Evolutionary conservation across 164 flowering plant species (phyloP), one percentile per base, ranked within the genome.

Genomic region (Macadamia integrifolia): DNA sequence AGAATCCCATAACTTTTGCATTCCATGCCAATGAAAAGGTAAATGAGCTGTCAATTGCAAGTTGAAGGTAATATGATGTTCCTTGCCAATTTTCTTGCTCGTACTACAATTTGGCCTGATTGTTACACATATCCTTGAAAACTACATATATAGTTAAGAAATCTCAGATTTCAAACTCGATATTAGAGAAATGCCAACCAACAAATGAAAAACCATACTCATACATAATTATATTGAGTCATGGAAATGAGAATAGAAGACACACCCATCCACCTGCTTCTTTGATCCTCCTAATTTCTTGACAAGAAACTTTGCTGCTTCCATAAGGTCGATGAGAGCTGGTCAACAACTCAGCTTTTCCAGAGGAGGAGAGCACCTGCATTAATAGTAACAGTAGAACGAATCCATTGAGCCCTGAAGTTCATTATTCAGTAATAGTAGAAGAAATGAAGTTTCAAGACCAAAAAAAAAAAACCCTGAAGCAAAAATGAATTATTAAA

Each of bases 241-340:
- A 65, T 23, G n/a, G 67, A 71, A 75, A 40, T 55, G 75, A 78
- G 79, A 63, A 75, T 66, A 65, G 69, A 61, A 80, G 76, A 89
- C 97, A 86, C 93, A 94, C 99, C 97, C 99, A 94, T 88, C 99
- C 97, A 87, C 99, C 97, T 84, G 99, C 99, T 80, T 94, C 97
- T 82, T 83, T 83, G 78, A 94, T 86, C 75, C 99, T 76, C 76
- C 74, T 87, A 60, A 94, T 90, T 79, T 94, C 99, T 72, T 87
- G 81, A 61, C 92, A 85, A 61, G 95, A 86, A 65, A 69, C 84
- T 64, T 77, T 86, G 77, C 73, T 86, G 79, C 74, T 90, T 74
- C 98, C 98, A 80, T 87, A 94, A 7, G 98, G 98, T 68, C 98
- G 78, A 77, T 94, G 98, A 74, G 97, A 78, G 74, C 77, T 78